Base-by-base conservation (phyloP, 805 yeast species). In the Candida manassasensis region DNA sequence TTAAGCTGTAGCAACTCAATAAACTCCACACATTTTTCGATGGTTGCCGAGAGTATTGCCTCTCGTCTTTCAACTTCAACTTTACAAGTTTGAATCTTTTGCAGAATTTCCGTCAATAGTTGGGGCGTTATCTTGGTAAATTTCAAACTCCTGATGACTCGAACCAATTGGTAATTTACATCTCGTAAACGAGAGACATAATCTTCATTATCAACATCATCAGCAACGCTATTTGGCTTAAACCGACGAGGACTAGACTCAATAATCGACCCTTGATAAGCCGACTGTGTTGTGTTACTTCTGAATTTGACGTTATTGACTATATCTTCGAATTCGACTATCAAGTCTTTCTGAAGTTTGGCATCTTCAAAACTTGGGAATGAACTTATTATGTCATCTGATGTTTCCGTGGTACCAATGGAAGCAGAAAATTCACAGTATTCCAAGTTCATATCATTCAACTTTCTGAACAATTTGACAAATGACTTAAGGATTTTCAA, bases 81-180 rank as follows among this genome's bases (percentile, higher is more conserved):
- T 18, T 57, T 56, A 19, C 59, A 57, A 14, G 31, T 32, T 8
- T 52, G 55, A 8, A 61, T 52, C 33, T 55, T 63, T 13, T 29
- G 37, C 29, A 47, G 50, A 2, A 67, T 34, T 2, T 37, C 41
- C 3, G 43, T 7, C 1, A 63, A 32, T 2, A 55, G 38, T 1
- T 61, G 67, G 11, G 44, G 49, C 2, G 67, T 53, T n/a, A 67
- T 48, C 35, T 63, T 66, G 22, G 70, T 57, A 13, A 64, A 37
- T 33, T 57, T 62, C 28, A 67, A 48, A 6, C 54, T 44, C 13
- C 70, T 47, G 17, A 67, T 60, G 1, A 57, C 59, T 22, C 57
- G 44, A 7, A 66, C 63, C 9, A 67, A 44, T 25, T 57, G 57
- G 45, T 64, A 61, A 39, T 67, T 67, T 15, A 63, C 34, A 14